A percentile compares a stretch with the other conserved stretches of the same genome.
Evolutionary conservation across 805 yeast genomes (phyloP).

Genomic region (Wickerhamomyces rabaulensis): DNA sequence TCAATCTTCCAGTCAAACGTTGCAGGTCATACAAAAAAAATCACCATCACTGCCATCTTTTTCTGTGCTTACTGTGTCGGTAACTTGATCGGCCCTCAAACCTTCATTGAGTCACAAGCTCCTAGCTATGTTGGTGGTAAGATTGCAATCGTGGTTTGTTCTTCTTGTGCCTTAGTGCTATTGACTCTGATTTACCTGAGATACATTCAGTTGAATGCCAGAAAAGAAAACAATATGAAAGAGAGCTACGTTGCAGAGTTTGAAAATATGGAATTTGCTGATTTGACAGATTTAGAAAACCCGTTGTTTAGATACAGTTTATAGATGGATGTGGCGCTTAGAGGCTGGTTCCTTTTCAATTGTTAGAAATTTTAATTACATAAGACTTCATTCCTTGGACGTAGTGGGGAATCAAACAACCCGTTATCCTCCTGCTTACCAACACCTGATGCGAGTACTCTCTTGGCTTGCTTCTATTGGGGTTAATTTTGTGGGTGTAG

Average conservation of each 20-base stretch:
- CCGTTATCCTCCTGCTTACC: no score
- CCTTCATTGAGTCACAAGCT: slow-evolving; percentile 51
- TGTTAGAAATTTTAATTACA: no score
- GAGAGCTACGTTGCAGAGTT: background rate
- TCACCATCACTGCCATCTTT: slow-evolving; percentile 51
- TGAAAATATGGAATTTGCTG: slow-evolving; percentile 1
- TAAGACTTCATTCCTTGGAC: no score
- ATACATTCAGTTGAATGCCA: background rate
- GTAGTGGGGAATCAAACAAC: no score
- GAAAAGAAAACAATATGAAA: background rate
- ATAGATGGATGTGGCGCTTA: no score
- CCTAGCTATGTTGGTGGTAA: slow-evolving; percentile 39
- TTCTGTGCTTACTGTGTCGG: slow-evolving; percentile 65
- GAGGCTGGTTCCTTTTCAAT: no score
- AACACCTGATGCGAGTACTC: no score
- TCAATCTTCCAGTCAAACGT: slow-evolving; percentile 42
- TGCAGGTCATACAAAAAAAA: slow-evolving; percentile 73
- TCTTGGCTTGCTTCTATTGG: no score
- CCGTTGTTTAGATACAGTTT: slow-evolving; percentile 1
- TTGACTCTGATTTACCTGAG: background rate
- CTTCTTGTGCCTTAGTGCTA: background rate
- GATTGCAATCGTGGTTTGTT: background rate
- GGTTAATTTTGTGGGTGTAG: no score
- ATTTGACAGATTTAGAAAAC: slow-evolving; percentile 2
- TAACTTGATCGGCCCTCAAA: slow-evolving; percentile 69